A percentile compares a stretch with the other conserved stretches of the same genome.
These are phyloP conservation scores for Vaccinium myrtillus DNA, from an alignment of 148 eudicot species.

Conservation along the genomic window DNA sequence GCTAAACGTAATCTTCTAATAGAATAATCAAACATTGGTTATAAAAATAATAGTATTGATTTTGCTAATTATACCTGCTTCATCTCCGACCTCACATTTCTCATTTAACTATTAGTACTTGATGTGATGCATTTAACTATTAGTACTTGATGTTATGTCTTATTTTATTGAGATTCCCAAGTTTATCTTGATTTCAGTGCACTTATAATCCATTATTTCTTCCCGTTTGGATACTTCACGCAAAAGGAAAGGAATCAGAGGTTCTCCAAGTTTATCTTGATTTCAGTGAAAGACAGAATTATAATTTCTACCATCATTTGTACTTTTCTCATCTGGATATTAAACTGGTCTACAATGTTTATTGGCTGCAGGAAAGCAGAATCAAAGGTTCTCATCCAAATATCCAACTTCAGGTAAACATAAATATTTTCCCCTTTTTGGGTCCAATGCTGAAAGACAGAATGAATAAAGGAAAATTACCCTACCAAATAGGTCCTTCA, in stretches of 20 bases:
- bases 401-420: constrained; percentile 72
- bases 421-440: too few species aligned
- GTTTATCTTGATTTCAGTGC: constrained; percentile 89
- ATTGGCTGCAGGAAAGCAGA: constrained; percentile 99
- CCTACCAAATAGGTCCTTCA: too few species aligned
- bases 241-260: too few species aligned
- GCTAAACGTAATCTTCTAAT: not conserved
- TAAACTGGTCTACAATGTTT: too few species aligned
- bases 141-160: not conserved
- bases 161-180: too few species aligned
- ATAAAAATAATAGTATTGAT: not conserved
- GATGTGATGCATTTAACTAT: not conserved
- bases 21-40: not conserved
- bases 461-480: too few species aligned
- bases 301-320: constrained; percentile 87
- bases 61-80: not conserved
- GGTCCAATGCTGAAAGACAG: not conserved
- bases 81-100: not conserved
- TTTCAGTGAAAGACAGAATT: constrained; percentile 92
- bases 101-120: not conserved
- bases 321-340: constrained; percentile 65
- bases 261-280: constrained; percentile 87
- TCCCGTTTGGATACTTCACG: too few species aligned
- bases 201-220: too few species aligned
- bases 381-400: constrained; percentile 85